Base-by-base conservation (phyloP, 2,329 filamentous ascomycete genomes). In the Knufia fluminis region DNA sequence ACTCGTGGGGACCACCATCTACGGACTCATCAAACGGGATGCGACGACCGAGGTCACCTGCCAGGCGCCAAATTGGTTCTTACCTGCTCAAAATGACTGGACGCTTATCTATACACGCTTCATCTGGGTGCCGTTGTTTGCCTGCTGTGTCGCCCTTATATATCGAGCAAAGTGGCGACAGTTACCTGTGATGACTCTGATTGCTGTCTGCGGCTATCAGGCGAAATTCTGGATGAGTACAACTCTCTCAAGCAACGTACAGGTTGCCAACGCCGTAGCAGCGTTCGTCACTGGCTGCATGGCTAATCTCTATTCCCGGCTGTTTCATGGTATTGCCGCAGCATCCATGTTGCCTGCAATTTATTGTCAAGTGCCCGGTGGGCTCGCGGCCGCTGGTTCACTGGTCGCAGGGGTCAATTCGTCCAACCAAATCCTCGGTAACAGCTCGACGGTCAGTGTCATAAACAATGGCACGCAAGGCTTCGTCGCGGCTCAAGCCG, bases 301-400 rank as follows among this genome's bases (percentile, higher is more conserved):
- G 44, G 86, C 86, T 2, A 94, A 94, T 57, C 62, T 88, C 1
- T 91, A 92, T 68, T 83, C 83, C 12, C 77, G 86, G 1, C 59
- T 74, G 31, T 66, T 83, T 10, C 88, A 90, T 62, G 85, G 85
- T 1, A 77, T 94, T 2, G 89, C 89, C 0, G 88, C 88, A 0
- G 86, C 87, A 0, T 84, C 86, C 1, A 86, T 95, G 74, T 70
- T 95, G 8, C 89, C 89, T 0, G 89, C 85, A 3, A 94, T 95
- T 55, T 94, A 94, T 54, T 77, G 81, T 1, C 76, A 80, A 52
- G 78, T 82, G 0, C 79, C 79, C 0, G 76, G 72, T 2, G 79
- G 78, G 1, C 66, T 82, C 2, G 75, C 78, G 2, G 78, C 79
- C 1, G 73, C 70, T 46, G 79, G 79, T 1, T 74, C 70, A 3